Base-by-base conservation (phyloP, 495 filamentous ascomycete genomes). In the Podospora australis region DNA sequence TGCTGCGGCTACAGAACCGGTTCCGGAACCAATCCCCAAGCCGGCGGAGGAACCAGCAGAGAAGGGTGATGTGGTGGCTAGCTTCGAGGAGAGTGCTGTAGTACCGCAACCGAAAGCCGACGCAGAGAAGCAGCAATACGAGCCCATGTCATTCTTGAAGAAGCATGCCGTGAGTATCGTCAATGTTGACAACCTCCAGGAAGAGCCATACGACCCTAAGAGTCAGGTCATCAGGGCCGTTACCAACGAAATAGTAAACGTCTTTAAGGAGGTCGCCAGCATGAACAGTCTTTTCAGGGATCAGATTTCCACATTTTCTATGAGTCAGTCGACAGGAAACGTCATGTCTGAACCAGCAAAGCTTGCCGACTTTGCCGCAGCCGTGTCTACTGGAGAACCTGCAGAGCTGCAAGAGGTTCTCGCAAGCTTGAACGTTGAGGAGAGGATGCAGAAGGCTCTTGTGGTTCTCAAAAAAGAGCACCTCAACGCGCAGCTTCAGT, bases 271-370 rank as follows among this genome's bases (percentile, higher is more conserved):
- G 59, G 87, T 99, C 44, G 94, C 90, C 9, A 83, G 79, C 44
- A 74, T 96, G 62, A 99, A 97, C 66, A 84, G 81, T 38, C 74
- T 97, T n/a, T 99, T 99, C 74, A 80, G 90, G 16, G 94, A 99
- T 58, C 92, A 99, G 60, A 95, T 99, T 29, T 91, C 88, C 0
- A 89, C 90, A 2, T 99, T 97, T 65, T 91, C 90, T 17, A 92
- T 95, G 68, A 90, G 87, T 58, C 90, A 95, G 52, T 94, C 88
- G 16, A 82, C 89, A 2, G 90, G 91, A 24, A 97, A 97, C 62
- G 83, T 99, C 40, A 88, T 87, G 56, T 83, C 95, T 28, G 94
- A 99, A 52, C 94, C 94, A 2, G 87, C 83, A 14, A 96, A 94
- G 62, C 73, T 99, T 22, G 91, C 94, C 5, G 94, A 99, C 58